Base-by-base conservation (phyloP, 495 filamentous ascomycete genomes). In the Talaromyces adpressus region DNA sequence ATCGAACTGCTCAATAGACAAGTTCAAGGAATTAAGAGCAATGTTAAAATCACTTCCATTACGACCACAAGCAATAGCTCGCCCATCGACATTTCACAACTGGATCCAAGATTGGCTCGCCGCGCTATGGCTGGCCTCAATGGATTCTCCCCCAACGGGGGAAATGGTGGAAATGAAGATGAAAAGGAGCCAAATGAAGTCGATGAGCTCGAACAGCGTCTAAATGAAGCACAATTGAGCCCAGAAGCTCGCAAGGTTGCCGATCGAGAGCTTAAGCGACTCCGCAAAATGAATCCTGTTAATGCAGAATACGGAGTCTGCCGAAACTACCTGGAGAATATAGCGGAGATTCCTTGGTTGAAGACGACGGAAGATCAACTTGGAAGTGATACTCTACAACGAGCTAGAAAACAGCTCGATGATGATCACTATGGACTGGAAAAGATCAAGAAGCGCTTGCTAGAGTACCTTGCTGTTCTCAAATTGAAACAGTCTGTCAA, bases 381-480 rank as follows among this genome's bases (percentile, higher is more conserved):
- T 18, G 91, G 91, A n/a, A 81, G 82, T 3, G 87, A 90, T 18
- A 97, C 92, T 1, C 73, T 99, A 63, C 78, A 81, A 60, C 81
- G 80, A 65, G 95, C 95, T 34, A 83, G 93, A 49, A 89, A 94
- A 77, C 93, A 98, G 72, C 81, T 99, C 27, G 91, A 99, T 69
- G 87, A 95, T 60, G 95, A 98, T 72, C 95, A 99, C 71, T 98
- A 98, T 66, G 95, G 95, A 3, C 79, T 99, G 22, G 91, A 98
- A 66, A 94, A 94, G 75, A 94, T 98, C 68, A 99, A 99, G 83
- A 98, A 96, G 82, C 82, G 95, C 52, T 75, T 99, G 18, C 79
- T 98, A 6, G 96, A 98, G 70, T 99, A 99, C 71, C 84, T 99
- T 18, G 96, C 95, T 16, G 95, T 99, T 27, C 81, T 99, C 29